These are phyloP conservation scores for Thraustochytrium sp. DNA, from an alignment of 352 stramenopile genomes.

Conservation along the genomic window DNA sequence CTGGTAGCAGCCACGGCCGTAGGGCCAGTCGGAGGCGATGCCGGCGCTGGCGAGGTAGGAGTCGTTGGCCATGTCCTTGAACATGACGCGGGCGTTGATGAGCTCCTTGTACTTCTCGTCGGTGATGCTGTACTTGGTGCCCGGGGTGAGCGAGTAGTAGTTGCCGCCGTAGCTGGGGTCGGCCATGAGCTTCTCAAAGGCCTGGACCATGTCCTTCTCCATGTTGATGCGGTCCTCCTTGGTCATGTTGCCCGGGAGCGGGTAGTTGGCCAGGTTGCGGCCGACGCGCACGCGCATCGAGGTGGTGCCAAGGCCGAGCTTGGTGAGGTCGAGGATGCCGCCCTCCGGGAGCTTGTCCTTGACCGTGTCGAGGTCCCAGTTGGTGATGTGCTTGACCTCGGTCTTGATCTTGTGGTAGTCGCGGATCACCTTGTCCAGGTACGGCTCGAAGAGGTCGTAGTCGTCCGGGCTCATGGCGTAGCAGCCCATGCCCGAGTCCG, in stretches of 20 bases:
- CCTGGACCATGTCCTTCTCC: slow-evolving; percentile 69
- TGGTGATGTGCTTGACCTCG: slow-evolving; percentile 53
- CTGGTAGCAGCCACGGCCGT: slow-evolving; percentile 68
- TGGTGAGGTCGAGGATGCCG: slow-evolving; percentile 55
- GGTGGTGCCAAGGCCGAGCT: slow-evolving; percentile 56
- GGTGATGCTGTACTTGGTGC: slow-evolving; percentile 57
- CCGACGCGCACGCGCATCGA: slow-evolving; percentile 70
- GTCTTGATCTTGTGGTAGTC: slow-evolving; percentile 52
- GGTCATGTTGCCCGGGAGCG: slow-evolving; percentile 68
- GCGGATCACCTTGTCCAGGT: slow-evolving; percentile 53
- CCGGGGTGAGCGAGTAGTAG: slow-evolving; percentile 68
- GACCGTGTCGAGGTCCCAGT: slow-evolving; percentile 52
- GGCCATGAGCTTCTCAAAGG: slow-evolving; percentile 64
- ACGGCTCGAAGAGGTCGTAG: slow-evolving; percentile 53
- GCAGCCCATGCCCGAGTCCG: slow-evolving; percentile 51
- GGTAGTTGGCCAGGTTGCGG: slow-evolving; percentile 70
- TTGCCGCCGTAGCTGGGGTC: slow-evolving; percentile 63
- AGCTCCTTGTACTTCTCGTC: slow-evolving; percentile 68
- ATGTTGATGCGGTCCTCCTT: slow-evolving; percentile 72
- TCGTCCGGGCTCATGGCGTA: slow-evolving; percentile 55
- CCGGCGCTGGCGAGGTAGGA: slow-evolving; percentile 63
- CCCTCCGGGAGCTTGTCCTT: slow-evolving; percentile 47
- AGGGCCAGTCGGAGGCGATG: slow-evolving; percentile 65
- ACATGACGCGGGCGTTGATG: slow-evolving; percentile 68
- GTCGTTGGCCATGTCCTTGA: slow-evolving; percentile 71